Evolutionary conservation across 2,329 filamentous ascomycete genomes (phyloP).

Genomic region (Thermoascus crustaceus): DNA sequence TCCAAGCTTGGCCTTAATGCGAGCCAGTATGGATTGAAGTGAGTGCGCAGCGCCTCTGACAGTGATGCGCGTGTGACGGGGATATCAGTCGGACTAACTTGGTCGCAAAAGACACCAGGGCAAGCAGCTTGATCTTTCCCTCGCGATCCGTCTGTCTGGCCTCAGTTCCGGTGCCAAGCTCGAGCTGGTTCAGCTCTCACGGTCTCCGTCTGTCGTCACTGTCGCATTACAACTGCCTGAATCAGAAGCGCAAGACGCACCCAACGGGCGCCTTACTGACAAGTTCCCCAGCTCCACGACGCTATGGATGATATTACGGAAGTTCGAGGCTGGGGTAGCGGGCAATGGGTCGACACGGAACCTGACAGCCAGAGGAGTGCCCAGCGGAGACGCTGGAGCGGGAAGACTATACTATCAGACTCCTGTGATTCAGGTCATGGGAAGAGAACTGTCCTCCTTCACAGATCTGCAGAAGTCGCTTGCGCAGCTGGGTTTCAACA

Average conservation of each 20-base stretch:
- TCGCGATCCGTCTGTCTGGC: slow-evolving; percentile 74
- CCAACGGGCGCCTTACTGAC: slow-evolving; percentile 63
- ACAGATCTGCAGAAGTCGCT: slow-evolving; percentile 82
- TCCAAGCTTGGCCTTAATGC: slow-evolving; percentile 65
- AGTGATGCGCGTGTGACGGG: neutral
- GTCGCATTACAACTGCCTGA: slow-evolving; percentile 81
- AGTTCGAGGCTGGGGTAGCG: slow-evolving; percentile 74
- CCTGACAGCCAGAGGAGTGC: slow-evolving; percentile 74
- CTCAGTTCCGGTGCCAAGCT: slow-evolving; percentile 81
- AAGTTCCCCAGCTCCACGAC: slow-evolving; percentile 85
- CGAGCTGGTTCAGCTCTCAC: slow-evolving; percentile 79
- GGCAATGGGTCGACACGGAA: slow-evolving; percentile 58
- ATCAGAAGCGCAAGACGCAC: slow-evolving; percentile 55
- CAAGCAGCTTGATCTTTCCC: slow-evolving; percentile 76
- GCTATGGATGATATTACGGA: slow-evolving; percentile 80
- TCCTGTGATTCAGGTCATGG: slow-evolving; percentile 76
- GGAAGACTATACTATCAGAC: slow-evolving; percentile 83
- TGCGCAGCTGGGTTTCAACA: slow-evolving; percentile 77
- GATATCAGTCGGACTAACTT: neutral
- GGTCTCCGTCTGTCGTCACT: slow-evolving; percentile 74
- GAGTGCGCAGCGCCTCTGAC: slow-evolving; percentile 23
- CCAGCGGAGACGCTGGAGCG: slow-evolving; percentile 49
- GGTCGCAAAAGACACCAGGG: slow-evolving; percentile 58
- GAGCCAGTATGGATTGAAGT: slow-evolving; percentile 76
- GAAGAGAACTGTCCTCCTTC: slow-evolving; percentile 67